phyloP scores from a whole-genome alignment of 169 alveolate genomes.

The Cystoisospora suis region DNA sequence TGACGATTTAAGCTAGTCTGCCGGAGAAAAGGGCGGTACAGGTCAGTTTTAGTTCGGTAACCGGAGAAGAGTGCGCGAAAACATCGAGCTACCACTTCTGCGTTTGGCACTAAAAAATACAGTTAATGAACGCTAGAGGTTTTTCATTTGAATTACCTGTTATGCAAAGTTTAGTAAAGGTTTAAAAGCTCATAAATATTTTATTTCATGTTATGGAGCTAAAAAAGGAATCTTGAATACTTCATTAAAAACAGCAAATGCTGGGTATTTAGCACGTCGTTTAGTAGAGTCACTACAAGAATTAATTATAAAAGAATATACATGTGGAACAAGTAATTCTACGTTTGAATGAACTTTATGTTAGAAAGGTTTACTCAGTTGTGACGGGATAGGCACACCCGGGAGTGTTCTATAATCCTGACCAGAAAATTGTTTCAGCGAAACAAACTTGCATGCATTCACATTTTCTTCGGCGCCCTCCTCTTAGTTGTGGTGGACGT shows the following conservation, averaged over 20 bases:
- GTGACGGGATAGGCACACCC: no score
- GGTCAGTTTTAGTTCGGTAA: no score
- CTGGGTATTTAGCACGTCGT: constrained; percentile 72
- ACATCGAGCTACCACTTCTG: no score
- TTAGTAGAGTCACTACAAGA: constrained; percentile 67
- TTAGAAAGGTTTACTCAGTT: constrained; percentile 27
- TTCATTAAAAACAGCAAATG: constrained; percentile 68
- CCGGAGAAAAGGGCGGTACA: no score
- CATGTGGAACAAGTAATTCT: constrained; percentile 58
- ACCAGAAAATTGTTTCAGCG: no score
- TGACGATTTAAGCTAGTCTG: no score
- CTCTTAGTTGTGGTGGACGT: background rate
- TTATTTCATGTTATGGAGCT: constrained; percentile 69
- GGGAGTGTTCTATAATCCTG: no score
- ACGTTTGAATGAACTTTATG: constrained; percentile 6
- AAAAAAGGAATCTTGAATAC: constrained; percentile 71
- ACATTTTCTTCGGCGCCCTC: no score
- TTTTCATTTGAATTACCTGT: constrained; percentile 30
- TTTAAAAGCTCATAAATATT: constrained; percentile 64
- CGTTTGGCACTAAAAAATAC: no score
- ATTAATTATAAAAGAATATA: constrained; percentile 56
- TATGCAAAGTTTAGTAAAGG: constrained; percentile 66
- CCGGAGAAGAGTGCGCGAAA: no score
- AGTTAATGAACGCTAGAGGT: constrained; percentile 42
- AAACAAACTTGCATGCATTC: no score